These are phyloP conservation scores for Melanopsichium pennsylvanicum DNA, from an alignment of 1,284 basidiomycete species.

Conservation along the genomic window DNA sequence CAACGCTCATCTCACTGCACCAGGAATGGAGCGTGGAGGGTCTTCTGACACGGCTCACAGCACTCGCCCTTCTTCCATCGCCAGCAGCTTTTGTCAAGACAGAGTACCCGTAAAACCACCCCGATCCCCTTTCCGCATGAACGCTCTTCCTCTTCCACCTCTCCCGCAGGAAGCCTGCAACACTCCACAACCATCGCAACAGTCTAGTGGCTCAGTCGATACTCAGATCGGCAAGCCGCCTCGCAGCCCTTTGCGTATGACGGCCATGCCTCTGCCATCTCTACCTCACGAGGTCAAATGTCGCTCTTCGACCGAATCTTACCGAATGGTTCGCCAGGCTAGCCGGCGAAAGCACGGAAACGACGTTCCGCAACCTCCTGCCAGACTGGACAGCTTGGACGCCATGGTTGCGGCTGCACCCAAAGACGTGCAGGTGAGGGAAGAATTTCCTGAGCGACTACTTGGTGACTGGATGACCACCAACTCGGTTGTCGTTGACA, in stretches of 20 bases:
- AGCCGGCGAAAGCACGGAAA: conserved; percentile 22
- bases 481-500: no score
- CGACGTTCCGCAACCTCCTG: conserved; percentile 15
- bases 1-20: conserved; percentile 21
- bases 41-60: conserved; percentile 18
- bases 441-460: conserved; percentile 34
- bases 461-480: conserved; percentile 33
- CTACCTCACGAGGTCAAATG: conserved; percentile 11
- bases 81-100: conserved; percentile 25
- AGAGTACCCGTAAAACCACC: conserved; percentile 19
- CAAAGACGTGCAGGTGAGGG: conserved; percentile 11
- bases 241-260: conserved; percentile 18
- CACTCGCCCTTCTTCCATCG: conserved; percentile 32
- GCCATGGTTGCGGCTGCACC: conserved; percentile 29
- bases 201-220: background rate
- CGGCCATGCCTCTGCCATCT: conserved; percentile 25
- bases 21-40: conserved; percentile 11
- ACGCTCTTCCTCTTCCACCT: conserved; percentile 4
- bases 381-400: conserved; percentile 28
- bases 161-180: conserved; percentile 7
- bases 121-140: conserved; percentile 19
- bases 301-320: conserved; percentile 10
- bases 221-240: background rate
- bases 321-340: conserved; percentile 11
- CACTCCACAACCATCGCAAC: conserved; percentile 7